Conservation (phyloP, 257 asterid genomes). For the Rhazya stricta region DNA sequence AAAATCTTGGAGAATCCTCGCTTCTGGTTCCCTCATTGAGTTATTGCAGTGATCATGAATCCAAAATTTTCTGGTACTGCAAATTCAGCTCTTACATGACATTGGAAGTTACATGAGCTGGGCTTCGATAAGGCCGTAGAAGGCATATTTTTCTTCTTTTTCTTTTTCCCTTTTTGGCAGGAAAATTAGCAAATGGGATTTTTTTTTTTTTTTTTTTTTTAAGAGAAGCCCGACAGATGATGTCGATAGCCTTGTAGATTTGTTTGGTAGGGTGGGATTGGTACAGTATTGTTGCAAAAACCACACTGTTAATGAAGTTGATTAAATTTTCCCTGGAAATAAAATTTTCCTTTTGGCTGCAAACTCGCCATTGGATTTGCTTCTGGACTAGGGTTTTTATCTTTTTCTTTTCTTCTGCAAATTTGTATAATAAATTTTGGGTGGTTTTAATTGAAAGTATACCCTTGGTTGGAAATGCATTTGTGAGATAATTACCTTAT, state of each 20-base stretch:
- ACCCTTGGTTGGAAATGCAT: background rate
- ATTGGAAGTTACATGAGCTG: background rate
- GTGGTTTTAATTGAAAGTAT: background rate
- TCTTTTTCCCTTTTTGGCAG: background rate
- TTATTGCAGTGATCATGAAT: background rate
- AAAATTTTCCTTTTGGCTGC: background rate
- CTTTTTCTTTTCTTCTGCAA: too few relatives aligned
- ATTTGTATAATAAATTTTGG: background rate
- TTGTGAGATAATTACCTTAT: too few relatives aligned
- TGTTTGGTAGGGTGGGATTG: slow-evolving; percentile 3
- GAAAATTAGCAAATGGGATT: background rate
- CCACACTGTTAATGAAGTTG: background rate
- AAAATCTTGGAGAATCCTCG: background rate
- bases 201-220: slow-evolving; percentile 10
- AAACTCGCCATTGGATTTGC: background rate
- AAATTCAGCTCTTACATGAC: background rate
- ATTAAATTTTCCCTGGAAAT: slow-evolving; percentile 8
- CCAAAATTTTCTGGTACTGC: background rate
- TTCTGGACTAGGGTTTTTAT: background rate
- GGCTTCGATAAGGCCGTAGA: background rate
- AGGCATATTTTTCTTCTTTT: background rate
- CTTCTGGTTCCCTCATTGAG: background rate
- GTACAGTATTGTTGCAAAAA: slow-evolving; percentile 1
- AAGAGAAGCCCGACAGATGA: slow-evolving; percentile 7
- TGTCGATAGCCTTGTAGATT: slow-evolving; percentile 9